Evolutionary conservation across 257 asterid species (phyloP), one percentile per base, ranked within the genome.

Genomic region (Gardenia jasminoides): DNA sequence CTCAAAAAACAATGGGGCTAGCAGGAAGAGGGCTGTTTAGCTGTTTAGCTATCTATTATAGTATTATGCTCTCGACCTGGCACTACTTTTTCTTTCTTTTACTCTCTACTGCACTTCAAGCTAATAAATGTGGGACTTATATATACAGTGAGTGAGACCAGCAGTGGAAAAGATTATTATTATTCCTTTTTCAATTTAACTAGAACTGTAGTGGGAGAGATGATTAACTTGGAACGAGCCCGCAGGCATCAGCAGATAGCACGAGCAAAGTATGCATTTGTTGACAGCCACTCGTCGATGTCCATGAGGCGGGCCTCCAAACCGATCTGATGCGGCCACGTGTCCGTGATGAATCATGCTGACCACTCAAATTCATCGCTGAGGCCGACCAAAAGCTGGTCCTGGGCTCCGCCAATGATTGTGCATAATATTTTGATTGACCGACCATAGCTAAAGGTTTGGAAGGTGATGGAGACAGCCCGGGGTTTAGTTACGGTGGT

Each of bases 331-430:
- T 44, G 44, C 3, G n/a, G 86, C 80, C 92, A 87, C 84, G 85
- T 89, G 87, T 85, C 64, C 79, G 41, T 15, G 2, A 17, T 56
- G 50, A 33, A 52, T 66, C 50, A 73, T 48, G 81, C 69, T 48
- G 66, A 13, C 70, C 70, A 22, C 16, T 74, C 50, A 44, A 10
- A 31, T 24, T 47, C 24, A 20, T 52, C 36, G 70, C 52, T 59
- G 41, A 80, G 79, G 61, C 93, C 93, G 92, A 84, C 91, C 92
- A 83, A 84, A 87, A 77, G 82, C 68, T 78, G 88, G 67, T 10
- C 46, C 70, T 69, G 62, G 84, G 81, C 83, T 58, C 80, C 83
- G 75, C 85, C 54, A 80, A 89, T 84, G 83, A 91, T 86, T 88
- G 88, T 72, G 71, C 33, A 46, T 69, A 72, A 74, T 70, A 33